phyloP scores from a whole-genome alignment of 1,284 basidiomycete species.

The Pseudomicrostroma phylloplanum region DNA sequence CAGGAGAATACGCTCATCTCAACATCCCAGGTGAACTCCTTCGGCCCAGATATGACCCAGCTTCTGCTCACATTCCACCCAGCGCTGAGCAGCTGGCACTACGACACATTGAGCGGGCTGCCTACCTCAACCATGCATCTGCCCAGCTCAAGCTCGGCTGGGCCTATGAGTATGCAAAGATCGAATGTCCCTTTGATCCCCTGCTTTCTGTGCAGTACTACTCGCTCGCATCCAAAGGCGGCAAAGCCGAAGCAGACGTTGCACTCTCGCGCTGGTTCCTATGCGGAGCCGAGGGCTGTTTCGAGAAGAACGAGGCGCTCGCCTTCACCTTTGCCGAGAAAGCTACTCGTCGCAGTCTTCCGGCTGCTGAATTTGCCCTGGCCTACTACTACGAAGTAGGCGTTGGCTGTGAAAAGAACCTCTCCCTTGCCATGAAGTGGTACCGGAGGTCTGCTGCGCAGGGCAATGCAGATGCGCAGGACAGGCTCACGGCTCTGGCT shows the following conservation, averaged over 20 bases:
- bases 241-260: constrained; percentile 87
- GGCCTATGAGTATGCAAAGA: constrained; percentile 80
- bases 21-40: constrained; percentile 30
- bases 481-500: constrained; percentile 66
- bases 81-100: constrained; percentile 29
- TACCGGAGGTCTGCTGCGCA: constrained; percentile 65
- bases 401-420: constrained; percentile 55
- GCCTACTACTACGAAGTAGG: constrained; percentile 79
- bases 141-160: constrained; percentile 85
- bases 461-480: constrained; percentile 71
- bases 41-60: constrained; percentile 32
- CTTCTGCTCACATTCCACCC: constrained; percentile 30
- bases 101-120: constrained; percentile 65
- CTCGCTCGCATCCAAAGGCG: constrained; percentile 60
- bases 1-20: constrained; percentile 55
- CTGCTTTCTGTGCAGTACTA: constrained; percentile 88
- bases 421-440: constrained; percentile 65
- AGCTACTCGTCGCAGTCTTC: constrained; percentile 70
- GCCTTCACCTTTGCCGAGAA: constrained; percentile 88
- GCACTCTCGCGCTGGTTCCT: constrained; percentile 91
- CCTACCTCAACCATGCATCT: constrained; percentile 75
- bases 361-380: constrained; percentile 85
- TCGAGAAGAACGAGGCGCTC: constrained; percentile 81
- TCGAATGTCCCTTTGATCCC: constrained; percentile 80
- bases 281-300: constrained; percentile 71